These are phyloP conservation scores for Aspergillus vadensis DNA, from an alignment of 2,329 filamentous ascomycete species.

Conservation along the genomic window DNA sequence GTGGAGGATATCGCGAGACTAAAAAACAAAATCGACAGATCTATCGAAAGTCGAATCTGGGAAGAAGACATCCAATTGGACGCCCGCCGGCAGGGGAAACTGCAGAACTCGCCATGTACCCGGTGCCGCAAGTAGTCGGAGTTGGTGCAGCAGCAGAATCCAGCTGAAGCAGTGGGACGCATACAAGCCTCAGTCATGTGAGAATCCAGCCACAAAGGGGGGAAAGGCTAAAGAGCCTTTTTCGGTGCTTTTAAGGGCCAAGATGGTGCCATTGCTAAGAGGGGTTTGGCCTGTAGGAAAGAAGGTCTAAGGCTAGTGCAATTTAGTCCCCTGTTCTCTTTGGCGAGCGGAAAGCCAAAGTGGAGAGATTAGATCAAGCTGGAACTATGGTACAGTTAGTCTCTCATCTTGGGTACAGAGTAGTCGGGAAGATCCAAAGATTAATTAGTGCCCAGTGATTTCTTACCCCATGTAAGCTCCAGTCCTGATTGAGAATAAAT, in stretches of 20 bases:
- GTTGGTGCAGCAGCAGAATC: slow-evolving; percentile 9
- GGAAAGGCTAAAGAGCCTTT: neutral
- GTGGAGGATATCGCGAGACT: neutral
- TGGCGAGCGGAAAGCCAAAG: slow-evolving; percentile 4
- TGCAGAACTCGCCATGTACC: slow-evolving; percentile 11
- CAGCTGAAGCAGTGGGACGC: slow-evolving; percentile 11
- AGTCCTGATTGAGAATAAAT: neutral
- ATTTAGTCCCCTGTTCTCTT: slow-evolving; percentile 5
- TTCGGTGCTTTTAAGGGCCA: neutral
- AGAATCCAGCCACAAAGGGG: slow-evolving; percentile 11
- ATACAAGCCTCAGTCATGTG: slow-evolving; percentile 16
- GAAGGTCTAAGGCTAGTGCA: slow-evolving; percentile 4
- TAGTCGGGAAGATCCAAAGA: neutral
- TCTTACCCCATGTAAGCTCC: neutral
- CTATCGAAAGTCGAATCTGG: slow-evolving; percentile 1
- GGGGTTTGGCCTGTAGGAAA: neutral
- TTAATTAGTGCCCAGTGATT: neutral
- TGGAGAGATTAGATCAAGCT: slow-evolving; percentile 9
- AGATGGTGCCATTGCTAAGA: slow-evolving; percentile 3
- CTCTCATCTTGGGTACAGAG: neutral
- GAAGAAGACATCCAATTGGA: slow-evolving; percentile 14
- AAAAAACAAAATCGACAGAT: neutral
- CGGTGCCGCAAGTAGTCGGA: slow-evolving; percentile 5
- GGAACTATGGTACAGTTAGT: neutral
- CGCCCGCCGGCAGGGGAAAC: neutral